Base-by-base conservation (phyloP, 2,329 filamentous ascomycete genomes). In the Calonectria fujianensis region DNA sequence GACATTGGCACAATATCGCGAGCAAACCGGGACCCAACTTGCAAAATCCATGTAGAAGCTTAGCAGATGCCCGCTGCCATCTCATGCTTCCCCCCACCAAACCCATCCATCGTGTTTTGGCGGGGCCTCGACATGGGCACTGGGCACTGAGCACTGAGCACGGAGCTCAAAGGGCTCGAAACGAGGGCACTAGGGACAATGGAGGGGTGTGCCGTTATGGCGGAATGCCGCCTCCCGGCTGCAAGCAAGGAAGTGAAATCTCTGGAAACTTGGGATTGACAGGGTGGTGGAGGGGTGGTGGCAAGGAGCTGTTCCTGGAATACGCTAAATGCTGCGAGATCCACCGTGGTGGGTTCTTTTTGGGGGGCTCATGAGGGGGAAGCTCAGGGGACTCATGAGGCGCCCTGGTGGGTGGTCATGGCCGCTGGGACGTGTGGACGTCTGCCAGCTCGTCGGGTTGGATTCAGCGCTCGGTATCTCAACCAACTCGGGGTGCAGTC, bases 91-190 rank as follows among this genome's bases (percentile, higher is more conserved):
- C 79, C 79, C 73, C 74, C 57, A 61, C 57, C 35, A 61, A 61
- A 41, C n/a, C 76, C 59, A 80, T 74, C 77, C 78, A 78, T 71
- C 75, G 64, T 59, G 51, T 74, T 59, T 74, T 72, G 69, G 77
- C 76, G 77, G 79, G 78, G 77, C 41, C 41, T 48, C 20, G 41
- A 48, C 41, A 48, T 48, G 41, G 41, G 37, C 35, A 37, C 32
- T 32, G 32, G 10, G 39, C 39, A 45, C 39, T 4, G 18, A 8
- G 54, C 65, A 29, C 37, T 41, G 72, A 66, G 71, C 70, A 74
- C 51, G 76, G 70, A 73, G 65, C 74, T 69, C 41, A 31, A 14
- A 59, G 72, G 39, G 70, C 74, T 68, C 48, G 45, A 18, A 67
- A 73, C 63, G 66, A 75, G 74, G 74, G 67, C 66, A 74, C 68